A percentile compares a stretch with the other conserved stretches of the same genome.
Conservation (phyloP, 805 yeast genomes). For the Cyberlindnera petersonii region DNA sequence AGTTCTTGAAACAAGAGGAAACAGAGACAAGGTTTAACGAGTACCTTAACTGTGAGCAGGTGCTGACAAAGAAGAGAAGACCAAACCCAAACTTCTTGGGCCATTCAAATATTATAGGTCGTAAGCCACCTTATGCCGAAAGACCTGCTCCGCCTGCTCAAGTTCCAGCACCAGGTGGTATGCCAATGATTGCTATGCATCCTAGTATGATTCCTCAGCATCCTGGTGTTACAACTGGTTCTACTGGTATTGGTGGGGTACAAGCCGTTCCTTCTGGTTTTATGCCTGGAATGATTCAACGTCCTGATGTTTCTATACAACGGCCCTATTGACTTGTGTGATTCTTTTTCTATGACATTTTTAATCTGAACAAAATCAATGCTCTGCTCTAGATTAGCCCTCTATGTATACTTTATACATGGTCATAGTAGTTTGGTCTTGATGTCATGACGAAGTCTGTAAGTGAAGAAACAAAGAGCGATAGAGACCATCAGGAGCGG, state of each 20-base stretch:
- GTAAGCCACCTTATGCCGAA: constrained; percentile 41
- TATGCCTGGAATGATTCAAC: not conserved
- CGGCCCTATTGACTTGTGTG: constrained; percentile 5
- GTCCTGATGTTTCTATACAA: not conserved
- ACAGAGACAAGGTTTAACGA: constrained; percentile 35
- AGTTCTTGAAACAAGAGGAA: constrained; percentile 29
- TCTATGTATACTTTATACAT: no score
- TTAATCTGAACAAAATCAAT: no score
- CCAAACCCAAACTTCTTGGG: constrained; percentile 49
- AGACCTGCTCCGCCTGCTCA: constrained; percentile 14
- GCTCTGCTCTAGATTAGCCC: no score
- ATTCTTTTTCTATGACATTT: not conserved
- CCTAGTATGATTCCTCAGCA: not conserved
- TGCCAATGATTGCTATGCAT: not conserved
- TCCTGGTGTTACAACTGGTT: not conserved
- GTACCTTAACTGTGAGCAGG: constrained; percentile 38
- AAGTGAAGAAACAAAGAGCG: constrained; percentile 43
- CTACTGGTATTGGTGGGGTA: no score
- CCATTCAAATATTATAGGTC: constrained; percentile 40
- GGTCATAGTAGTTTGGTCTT: constrained; percentile 51
- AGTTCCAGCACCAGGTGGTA: not conserved
- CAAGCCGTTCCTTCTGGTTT: not conserved
- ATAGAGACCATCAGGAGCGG: constrained; percentile 27
- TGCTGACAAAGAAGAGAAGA: constrained; percentile 39
- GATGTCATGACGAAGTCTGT: constrained; percentile 56